phyloP scores from a whole-genome alignment of 441 rosid species.

The Euphorbia schlechtendalii region DNA sequence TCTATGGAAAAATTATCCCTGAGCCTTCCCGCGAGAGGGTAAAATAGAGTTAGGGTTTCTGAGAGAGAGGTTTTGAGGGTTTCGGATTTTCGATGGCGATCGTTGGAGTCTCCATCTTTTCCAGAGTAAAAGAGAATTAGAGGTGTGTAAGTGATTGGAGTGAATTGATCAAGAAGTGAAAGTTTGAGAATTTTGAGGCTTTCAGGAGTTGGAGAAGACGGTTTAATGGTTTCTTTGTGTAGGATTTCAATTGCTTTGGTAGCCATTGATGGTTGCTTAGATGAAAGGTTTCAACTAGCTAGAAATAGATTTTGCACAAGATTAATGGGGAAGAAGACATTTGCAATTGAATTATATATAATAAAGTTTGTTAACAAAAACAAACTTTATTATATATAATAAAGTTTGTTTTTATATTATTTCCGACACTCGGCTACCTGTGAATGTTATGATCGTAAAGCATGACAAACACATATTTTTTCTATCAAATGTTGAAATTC shows the following conservation, averaged over 20 bases:
- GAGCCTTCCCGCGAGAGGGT: conserved; percentile 35
- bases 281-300: not conserved
- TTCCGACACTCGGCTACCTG: too few relatives aligned
- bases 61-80: conserved; percentile 24
- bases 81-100: conserved; percentile 9
- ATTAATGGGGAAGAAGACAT: not conserved
- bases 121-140: conserved; percentile 24
- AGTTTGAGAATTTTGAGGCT: not conserved
- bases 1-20: conserved; percentile 31
- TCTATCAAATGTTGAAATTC: too few relatives aligned
- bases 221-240: conserved; percentile 4
- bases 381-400: too few relatives aligned
- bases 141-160: conserved; percentile 16
- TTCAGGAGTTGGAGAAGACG: conserved; percentile 2
- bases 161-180: conserved; percentile 11
- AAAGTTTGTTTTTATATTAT: too few relatives aligned
- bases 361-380: too few relatives aligned
- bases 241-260: conserved; percentile 1
- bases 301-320: not conserved
- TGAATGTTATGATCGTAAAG: too few relatives aligned
- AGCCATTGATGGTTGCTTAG: not conserved
- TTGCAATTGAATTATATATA: not conserved
- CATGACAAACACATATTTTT: too few relatives aligned
- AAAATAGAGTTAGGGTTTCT: conserved; percentile 23
- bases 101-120: not conserved